These are phyloP conservation scores for Phytophthora brassicae DNA, from an alignment of 352 stramenopile species.

Conservation along the genomic window DNA sequence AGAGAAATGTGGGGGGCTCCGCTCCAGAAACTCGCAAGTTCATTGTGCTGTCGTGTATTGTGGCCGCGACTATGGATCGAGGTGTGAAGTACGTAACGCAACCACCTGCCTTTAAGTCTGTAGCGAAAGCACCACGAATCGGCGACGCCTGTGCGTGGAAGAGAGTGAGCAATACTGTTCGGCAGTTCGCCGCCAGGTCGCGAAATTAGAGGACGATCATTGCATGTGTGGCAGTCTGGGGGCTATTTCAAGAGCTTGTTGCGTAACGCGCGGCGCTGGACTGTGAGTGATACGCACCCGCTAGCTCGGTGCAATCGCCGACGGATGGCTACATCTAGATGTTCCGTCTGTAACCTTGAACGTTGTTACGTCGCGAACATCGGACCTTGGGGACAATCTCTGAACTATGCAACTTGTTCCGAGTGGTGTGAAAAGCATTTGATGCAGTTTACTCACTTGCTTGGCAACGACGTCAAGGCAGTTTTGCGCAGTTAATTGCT, in stretches of 20 bases:
- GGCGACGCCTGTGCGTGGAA: slow-evolving; percentile 2
- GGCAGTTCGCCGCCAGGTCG: not conserved
- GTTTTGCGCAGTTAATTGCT: not conserved
- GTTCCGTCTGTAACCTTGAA: slow-evolving; percentile 11
- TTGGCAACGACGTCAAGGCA: slow-evolving; percentile 2
- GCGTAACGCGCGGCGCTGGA: slow-evolving; percentile 14
- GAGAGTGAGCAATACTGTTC: slow-evolving; percentile 18
- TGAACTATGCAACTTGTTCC: slow-evolving; percentile 11
- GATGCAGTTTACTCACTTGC: slow-evolving; percentile 6
- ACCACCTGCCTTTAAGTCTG: slow-evolving; percentile 20
- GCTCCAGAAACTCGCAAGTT: not conserved
- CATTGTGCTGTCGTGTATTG: slow-evolving; percentile 25
- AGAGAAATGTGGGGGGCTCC: slow-evolving; percentile 18
- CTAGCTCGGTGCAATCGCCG: not conserved
- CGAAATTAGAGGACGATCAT: slow-evolving; percentile 12
- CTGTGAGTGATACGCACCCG: slow-evolving; percentile 19
- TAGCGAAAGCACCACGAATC: slow-evolving; percentile 16
- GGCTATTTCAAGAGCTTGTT: not conserved
- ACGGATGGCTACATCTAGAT: slow-evolving; percentile 7
- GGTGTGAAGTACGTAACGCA: slow-evolving; percentile 25
- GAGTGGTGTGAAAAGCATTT: too few relatives aligned
- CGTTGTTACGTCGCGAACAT: slow-evolving; percentile 25
- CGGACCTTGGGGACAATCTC: slow-evolving; percentile 32
- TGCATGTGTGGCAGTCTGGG: slow-evolving; percentile 2
- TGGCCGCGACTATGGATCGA: slow-evolving; percentile 8